Conservation (phyloP, 768 basidiomycete species). For the Austroboletus eburneus region DNA sequence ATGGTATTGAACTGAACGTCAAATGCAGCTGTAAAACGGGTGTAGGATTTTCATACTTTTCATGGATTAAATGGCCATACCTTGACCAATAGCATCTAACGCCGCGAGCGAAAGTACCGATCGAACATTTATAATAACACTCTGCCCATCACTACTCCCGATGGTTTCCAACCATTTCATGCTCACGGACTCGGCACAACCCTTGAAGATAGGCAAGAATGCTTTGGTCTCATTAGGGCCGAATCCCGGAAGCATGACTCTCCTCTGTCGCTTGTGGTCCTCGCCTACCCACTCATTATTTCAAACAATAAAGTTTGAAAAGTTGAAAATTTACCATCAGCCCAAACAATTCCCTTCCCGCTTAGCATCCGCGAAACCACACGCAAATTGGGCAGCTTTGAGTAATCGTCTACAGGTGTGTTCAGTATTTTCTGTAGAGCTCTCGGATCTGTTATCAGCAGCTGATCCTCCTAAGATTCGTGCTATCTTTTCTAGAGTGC, state of each 20-base stretch:
- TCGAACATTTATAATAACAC: conserved; percentile 15
- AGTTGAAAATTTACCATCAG: conserved; percentile 30
- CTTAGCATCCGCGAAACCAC: conserved; percentile 3
- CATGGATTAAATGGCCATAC: conserved; percentile 18
- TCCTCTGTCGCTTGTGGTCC: conserved; percentile 49
- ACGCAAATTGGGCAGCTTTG: conserved; percentile 29
- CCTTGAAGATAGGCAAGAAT: conserved; percentile 46
- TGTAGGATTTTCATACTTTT: background rate
- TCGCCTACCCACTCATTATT: conserved; percentile 22
- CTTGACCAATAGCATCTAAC: conserved; percentile 46
- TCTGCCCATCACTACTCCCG: background rate
- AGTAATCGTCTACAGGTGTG: conserved; percentile 40
- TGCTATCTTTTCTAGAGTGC: no score
- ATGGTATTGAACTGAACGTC: conserved; percentile 28
- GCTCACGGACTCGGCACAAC: conserved; percentile 22
- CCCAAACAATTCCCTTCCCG: conserved; percentile 37
- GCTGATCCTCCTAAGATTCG: conserved; percentile 37
- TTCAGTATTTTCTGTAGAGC: conserved; percentile 38
- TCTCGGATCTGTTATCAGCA: conserved; percentile 44
- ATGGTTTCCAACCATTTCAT: conserved; percentile 18
- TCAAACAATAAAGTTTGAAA: conserved; percentile 6
- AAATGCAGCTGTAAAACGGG: conserved; percentile 36
- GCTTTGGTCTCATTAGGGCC: conserved; percentile 47
- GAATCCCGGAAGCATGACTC: conserved; percentile 52
- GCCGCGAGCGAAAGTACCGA: conserved; percentile 37